These are phyloP conservation scores for Bocquillonia castaneifolia DNA, from an alignment of 441 rosid species.

Conservation along the genomic window DNA sequence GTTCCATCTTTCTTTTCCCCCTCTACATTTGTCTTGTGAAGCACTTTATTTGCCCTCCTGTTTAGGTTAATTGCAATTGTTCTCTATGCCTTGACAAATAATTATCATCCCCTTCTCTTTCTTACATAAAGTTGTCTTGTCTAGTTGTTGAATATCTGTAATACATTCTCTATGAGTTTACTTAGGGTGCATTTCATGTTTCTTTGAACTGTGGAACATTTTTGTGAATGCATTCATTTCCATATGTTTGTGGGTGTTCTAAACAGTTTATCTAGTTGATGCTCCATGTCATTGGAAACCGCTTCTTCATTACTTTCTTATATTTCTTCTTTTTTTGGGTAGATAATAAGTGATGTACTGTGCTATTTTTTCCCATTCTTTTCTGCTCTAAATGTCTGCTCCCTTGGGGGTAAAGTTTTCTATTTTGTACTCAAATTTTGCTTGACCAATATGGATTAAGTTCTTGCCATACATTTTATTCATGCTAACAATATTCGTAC, in stretches of 20 bases:
- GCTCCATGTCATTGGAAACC: neutral
- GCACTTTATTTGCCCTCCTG: neutral
- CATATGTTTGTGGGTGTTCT: neutral
- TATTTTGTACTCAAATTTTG: neutral
- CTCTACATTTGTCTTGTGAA: neutral
- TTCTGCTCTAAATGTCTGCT: neutral
- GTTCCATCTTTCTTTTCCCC: constrained; percentile 3
- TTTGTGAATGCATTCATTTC: neutral
- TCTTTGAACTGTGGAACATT: neutral
- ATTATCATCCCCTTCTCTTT: too few relatives aligned
- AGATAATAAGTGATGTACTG: neutral
- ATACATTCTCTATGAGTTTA: neutral
- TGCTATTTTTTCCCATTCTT: neutral
- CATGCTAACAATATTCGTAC: neutral
- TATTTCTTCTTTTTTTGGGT: neutral
- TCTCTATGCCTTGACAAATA: neutral
- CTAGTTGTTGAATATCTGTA: neutral
- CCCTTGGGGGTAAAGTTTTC: neutral
- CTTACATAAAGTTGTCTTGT: neutral
- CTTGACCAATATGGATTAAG: neutral
- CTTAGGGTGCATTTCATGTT: neutral
- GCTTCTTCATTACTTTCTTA: constrained; percentile 15
- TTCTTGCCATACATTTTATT: neutral
- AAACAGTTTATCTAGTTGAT: neutral
- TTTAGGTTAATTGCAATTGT: neutral